Percentiles rank a stretch among this genome's conserved stretches.
Evolutionary conservation across 345 rosid species (phyloP).

Genomic region (Noccaea caerulescens): DNA sequence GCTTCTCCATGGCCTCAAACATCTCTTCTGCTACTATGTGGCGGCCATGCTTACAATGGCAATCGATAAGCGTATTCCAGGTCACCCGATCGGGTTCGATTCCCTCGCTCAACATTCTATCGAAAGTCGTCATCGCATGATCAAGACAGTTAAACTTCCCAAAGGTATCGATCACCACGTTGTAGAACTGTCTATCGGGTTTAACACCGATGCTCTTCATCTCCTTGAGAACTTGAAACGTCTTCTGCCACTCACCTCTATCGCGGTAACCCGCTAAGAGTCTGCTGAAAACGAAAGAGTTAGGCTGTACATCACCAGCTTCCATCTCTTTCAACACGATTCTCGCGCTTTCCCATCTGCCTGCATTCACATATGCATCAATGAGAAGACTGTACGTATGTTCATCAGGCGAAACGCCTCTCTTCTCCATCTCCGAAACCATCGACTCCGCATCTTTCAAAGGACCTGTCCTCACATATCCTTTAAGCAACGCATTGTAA

Average conservation of each 20-base stretch:
- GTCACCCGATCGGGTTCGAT: constrained; percentile 83
- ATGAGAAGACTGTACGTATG: constrained; percentile 80
- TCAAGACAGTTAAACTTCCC: constrained; percentile 92
- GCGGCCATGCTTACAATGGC: constrained; percentile 77
- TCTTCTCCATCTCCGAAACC: constrained; percentile 89
- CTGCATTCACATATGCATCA: constrained; percentile 89
- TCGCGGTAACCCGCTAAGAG: constrained; percentile 82
- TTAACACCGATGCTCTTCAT: constrained; percentile 82
- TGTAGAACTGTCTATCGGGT: constrained; percentile 87
- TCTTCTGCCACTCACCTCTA: constrained; percentile 93
- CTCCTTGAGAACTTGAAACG: constrained; percentile 89
- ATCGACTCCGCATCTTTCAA: constrained; percentile 77
- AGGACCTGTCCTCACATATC: constrained; percentile 75
- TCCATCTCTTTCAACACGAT: constrained; percentile 96
- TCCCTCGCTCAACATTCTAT: constrained; percentile 76
- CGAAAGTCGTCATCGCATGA: constrained; percentile 85
- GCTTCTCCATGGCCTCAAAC: constrained; percentile 77
- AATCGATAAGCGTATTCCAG: constrained; percentile 95
- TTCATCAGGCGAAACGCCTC: constrained; percentile 83
- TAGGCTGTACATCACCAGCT: constrained; percentile 68
- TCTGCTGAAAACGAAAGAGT: constrained; percentile 78
- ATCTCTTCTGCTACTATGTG: constrained; percentile 78
- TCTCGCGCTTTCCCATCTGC: constrained; percentile 95
- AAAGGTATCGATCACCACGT: constrained; percentile 92
- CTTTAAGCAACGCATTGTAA: constrained; percentile 85